Percentiles rank a stretch among this genome's conserved stretches.
Conservation (phyloP, 768 basidiomycete genomes). For the Neoboletus magnificus region DNA sequence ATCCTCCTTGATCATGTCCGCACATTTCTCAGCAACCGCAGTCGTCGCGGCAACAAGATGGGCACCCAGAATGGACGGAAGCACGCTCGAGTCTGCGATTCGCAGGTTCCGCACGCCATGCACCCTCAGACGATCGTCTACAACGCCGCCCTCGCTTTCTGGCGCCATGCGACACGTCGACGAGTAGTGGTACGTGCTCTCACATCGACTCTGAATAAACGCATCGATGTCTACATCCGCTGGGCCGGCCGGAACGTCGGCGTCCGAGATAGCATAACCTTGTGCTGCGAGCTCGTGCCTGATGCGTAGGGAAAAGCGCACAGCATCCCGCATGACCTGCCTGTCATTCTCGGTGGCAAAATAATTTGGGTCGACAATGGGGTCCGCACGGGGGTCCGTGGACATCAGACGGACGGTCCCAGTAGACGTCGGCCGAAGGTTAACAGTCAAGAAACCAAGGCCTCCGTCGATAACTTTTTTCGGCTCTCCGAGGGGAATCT, state of each 20-base stretch:
- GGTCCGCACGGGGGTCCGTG: not conserved
- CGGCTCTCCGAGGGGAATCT: not conserved
- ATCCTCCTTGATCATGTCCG: not conserved
- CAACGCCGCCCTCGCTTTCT: not conserved
- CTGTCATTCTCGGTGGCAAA: not conserved
- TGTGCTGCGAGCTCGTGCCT: not conserved
- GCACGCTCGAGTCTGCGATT: not conserved
- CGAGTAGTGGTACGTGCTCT: not conserved
- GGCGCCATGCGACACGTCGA: not conserved
- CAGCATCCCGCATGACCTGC: not conserved
- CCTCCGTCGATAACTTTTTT: not conserved
- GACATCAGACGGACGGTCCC: not conserved
- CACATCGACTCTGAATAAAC: not conserved
- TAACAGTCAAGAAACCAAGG: not conserved
- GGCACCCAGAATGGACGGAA: not conserved
- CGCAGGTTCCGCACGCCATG: not conserved
- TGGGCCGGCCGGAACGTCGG: not conserved
- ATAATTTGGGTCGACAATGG: not conserved
- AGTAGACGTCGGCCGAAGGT: not conserved
- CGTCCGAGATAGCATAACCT: not conserved
- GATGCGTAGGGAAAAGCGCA: not conserved
- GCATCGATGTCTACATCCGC: not conserved
- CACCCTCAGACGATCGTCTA: not conserved
- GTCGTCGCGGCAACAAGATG: not conserved
- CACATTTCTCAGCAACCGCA: not conserved